These are phyloP conservation scores for Coemansia sp. DNA, from an alignment of 192 early-diverging fungal genomes.

Conservation along the genomic window DNA sequence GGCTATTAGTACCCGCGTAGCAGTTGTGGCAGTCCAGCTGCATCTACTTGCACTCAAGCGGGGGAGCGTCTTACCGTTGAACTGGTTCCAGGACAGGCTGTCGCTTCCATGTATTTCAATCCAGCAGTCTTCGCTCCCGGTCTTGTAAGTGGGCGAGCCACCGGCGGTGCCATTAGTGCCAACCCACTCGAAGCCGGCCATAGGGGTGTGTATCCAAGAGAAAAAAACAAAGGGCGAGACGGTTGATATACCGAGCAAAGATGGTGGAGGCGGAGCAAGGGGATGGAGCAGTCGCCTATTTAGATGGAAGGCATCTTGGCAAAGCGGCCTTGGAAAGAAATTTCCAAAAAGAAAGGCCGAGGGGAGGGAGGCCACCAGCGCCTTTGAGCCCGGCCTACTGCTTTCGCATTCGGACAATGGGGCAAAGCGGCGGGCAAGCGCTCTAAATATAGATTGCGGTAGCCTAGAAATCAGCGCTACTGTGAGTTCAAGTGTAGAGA, in stretches of 20 bases:
- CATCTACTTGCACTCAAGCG: not conserved
- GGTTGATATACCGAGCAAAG: not conserved
- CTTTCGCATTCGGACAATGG: not conserved
- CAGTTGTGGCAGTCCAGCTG: not conserved
- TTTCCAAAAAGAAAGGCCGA: not conserved
- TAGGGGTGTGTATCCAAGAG: not conserved
- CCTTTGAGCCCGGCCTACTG: not conserved
- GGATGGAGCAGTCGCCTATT: not conserved
- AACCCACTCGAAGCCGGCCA: slow-evolving; percentile 41
- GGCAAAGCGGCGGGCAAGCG: not conserved
- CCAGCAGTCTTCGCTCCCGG: slow-evolving; percentile 51
- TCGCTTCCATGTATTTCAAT: slow-evolving; percentile 44
- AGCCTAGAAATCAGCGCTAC: no score
- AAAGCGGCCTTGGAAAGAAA: not conserved
- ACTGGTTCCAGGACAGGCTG: slow-evolving; percentile 48
- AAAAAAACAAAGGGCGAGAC: not conserved
- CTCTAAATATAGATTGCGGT: not conserved
- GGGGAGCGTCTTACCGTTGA: slow-evolving; percentile 12
- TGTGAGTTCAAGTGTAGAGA: not conserved
- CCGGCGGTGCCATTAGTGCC: slow-evolving; percentile 16
- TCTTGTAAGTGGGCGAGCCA: slow-evolving; percentile 9
- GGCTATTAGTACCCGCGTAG: not conserved
- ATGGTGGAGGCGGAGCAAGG: not conserved
- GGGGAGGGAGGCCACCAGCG: not conserved
- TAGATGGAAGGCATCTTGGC: slow-evolving; percentile 4